These are phyloP conservation scores for Chrysanthemum seticuspe DNA, from an alignment of 129 eudicot species.

Conservation along the genomic window DNA sequence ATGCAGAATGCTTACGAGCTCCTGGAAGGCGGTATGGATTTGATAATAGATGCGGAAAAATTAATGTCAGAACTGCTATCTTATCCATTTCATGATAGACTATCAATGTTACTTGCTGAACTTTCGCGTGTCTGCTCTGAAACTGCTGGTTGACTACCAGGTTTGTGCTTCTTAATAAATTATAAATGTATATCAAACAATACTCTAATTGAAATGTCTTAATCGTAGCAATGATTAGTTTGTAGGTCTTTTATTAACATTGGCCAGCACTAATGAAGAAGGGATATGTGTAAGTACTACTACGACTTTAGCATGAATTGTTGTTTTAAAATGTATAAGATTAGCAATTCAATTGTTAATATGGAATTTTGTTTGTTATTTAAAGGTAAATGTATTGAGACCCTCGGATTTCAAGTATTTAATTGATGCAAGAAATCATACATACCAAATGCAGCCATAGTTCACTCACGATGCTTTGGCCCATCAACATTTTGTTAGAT, in stretches of 20 bases:
- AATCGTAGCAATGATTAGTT: background rate
- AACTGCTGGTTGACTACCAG: slow-evolving; percentile 98
- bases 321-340: slow-evolving; percentile 12
- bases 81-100: slow-evolving; percentile 67
- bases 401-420: too few species aligned
- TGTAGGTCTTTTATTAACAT: slow-evolving; percentile 80
- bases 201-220: background rate
- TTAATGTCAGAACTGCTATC: slow-evolving; percentile 61
- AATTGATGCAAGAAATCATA: too few species aligned
- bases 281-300: slow-evolving; percentile 77
- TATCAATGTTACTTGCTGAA: slow-evolving; percentile 58
- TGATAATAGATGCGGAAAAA: slow-evolving; percentile 68
- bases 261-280: slow-evolving; percentile 89
- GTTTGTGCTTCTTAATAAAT: slow-evolving; percentile 21
- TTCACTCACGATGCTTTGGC: too few species aligned
- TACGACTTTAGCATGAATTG: slow-evolving; percentile 9
- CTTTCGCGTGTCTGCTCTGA: slow-evolving; percentile 97
- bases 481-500: too few species aligned
- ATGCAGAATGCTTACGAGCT: slow-evolving; percentile 72
- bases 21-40: slow-evolving; percentile 79
- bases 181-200: background rate
- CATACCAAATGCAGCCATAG: too few species aligned
- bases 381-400: slow-evolving; percentile 11
- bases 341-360: background rate
- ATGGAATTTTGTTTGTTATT: background rate